Evolutionary conservation across 2,329 filamentous ascomycete genomes (phyloP), one percentile per base, ranked within the genome.

Genomic region (Pseudogymnoascus sp.): DNA sequence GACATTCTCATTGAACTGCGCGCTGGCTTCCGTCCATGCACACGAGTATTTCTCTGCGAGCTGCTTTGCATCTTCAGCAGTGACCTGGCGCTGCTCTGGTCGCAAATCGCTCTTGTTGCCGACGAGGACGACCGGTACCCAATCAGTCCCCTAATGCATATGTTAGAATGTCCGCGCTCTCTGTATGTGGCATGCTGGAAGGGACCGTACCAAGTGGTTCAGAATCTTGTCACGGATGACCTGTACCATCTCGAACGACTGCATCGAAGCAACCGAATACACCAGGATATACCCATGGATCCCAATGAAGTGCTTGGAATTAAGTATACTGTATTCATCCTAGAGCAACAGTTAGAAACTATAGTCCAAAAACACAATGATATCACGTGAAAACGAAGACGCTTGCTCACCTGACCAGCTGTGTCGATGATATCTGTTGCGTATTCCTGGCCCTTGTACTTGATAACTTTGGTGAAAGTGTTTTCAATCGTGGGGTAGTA

Each of bases 401-500:
- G 18, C 59, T 64, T 61, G 69, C 79, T 73, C 81, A 92, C 89
- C 83, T 96, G 93, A 65, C 95, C 95, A 62, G 95, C 95, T 28
- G 95, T 99, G 75, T 99, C 95, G 75, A 99, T 95, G 72, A 99
- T 97, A 79, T 99, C 95, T 11, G 93, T 96, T 61, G 90, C 87
- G 77, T 88, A 99, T 69, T 97, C 95, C 76, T 97, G 91, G 60
- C 90, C 89, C 77, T 95, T 96, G 77, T 90, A 89, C 71, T 91
- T 89, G 75, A 99, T 96, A 69, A 92, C 88, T 76, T 96, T 96
- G 81, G 89, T 96, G 76, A 99, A 99, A 2, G 93, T 97, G 77
- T 97, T 99, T 77, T 99, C 95, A 73, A 99, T 97, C 42, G 95
- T 99, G 37, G 95, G 95, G 76, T 99, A 99, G 79, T 99, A 99